Base-by-base conservation (phyloP, 192 early-diverging fungal species). In the Chytriomyces sp. region DNA sequence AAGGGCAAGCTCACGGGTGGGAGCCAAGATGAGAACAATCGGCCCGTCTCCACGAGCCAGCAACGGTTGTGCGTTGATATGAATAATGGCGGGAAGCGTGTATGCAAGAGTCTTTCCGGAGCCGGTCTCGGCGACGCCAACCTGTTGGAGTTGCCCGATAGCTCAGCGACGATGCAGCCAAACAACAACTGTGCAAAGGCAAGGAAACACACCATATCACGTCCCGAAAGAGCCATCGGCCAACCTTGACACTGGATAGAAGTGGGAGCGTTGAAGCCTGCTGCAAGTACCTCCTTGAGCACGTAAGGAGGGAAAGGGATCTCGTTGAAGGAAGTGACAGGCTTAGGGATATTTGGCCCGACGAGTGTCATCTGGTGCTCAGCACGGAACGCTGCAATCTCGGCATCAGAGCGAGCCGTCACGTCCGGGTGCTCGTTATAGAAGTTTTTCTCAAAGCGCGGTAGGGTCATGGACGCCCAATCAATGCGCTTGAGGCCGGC, bases 191-290 rank as follows among this genome's bases (percentile, higher is more conserved):
- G 25, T 59, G 55, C 7, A 25, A 73, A 44, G 19, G 12, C 22
- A 19, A 28, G 39, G 33, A 28, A 28, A 81, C 76, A 59, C 69
- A 98, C 94, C 73, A 99, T 89, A 78, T 99, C 94, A 62, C 94
- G 90, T 52, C 96, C 96, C 33, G 88, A 91, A 53, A 99, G 88
- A 4, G 96, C 96, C 96, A 98, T 98, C 12, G 96, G 96, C 96
- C 96, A 98, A 33, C 96, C 96, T 73, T 99, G 96, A 34, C 92
- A 87, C 82, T 99, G 96, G 64, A 99, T 99, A 39, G 94, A 78
- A 1, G 96, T 99, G 39, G 96, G 96, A 19, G 83, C 81, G 26
- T 84, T 81, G 82, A 98, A 99, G 3, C 95, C 95, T 55, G 91
- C 85, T 55, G 89, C 85, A 22, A 86, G 65, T 37, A 99, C 90